These are phyloP conservation scores for Penicillium robsamsonii DNA, from an alignment of 495 filamentous ascomycete species.

Conservation along the genomic window DNA sequence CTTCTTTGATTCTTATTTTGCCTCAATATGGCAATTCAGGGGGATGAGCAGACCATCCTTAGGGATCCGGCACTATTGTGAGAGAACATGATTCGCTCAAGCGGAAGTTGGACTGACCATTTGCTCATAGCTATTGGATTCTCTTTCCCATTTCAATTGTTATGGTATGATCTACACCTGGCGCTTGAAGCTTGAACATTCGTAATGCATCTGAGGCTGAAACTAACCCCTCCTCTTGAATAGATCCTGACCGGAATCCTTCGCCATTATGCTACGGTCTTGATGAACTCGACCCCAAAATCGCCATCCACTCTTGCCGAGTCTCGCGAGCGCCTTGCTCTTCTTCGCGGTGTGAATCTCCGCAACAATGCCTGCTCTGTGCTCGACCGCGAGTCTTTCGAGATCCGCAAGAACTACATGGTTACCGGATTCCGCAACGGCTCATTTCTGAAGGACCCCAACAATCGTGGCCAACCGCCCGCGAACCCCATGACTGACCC, in stretches of 20 bases:
- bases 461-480: constrained; percentile 77
- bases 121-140: constrained; percentile 83
- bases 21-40: constrained; percentile 71
- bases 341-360: constrained; percentile 81
- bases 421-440: constrained; percentile 79
- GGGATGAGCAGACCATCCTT: constrained; percentile 90
- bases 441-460: constrained; percentile 84
- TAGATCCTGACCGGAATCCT: constrained; percentile 93
- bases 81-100: constrained; percentile 23
- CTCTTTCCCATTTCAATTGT: constrained; percentile 93
- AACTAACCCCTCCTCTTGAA: constrained; percentile 12
- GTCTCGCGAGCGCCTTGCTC: constrained; percentile 81
- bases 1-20: constrained; percentile 56
- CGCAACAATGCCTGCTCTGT: constrained; percentile 75
- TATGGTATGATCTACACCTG: constrained; percentile 62
- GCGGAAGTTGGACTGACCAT: constrained; percentile 16
- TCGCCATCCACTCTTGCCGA: constrained; percentile 70
- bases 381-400: constrained; percentile 68
- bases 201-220: background rate
- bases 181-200: background rate
- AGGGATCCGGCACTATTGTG: constrained; percentile 98
- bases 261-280: constrained; percentile 88
- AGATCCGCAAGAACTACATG: constrained; percentile 73
- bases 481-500: constrained; percentile 96
- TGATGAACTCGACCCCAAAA: constrained; percentile 86